These are phyloP conservation scores for Dendrocalamus sinicus DNA, from an alignment of 176 grass and related monocot species.

Conservation along the genomic window DNA sequence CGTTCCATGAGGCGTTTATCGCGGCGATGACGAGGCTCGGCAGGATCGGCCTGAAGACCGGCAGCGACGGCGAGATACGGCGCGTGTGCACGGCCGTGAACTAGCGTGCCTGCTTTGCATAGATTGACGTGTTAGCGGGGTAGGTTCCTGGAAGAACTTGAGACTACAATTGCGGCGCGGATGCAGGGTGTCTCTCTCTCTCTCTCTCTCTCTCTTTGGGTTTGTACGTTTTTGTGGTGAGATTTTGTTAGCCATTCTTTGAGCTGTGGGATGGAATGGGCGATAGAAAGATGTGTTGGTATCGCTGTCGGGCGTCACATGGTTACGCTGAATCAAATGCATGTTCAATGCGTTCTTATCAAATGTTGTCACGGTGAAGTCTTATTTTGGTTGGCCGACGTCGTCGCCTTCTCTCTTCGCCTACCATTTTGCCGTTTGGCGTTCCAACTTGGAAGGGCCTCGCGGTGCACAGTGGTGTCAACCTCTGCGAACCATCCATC, in stretches of 20 bases:
- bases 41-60: conserved; percentile 65
- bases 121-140: neutral
- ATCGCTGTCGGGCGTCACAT: neutral
- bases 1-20: conserved; percentile 66
- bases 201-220: too few species aligned
- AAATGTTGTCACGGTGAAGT: neutral
- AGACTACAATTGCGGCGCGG: neutral
- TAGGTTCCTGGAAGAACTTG: neutral
- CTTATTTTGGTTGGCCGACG: neutral
- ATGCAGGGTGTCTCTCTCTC: neutral
- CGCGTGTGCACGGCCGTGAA: conserved; percentile 74
- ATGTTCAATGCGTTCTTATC: neutral
- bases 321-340: neutral
- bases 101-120: neutral
- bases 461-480: too few species aligned
- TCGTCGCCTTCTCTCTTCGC: neutral
- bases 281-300: neutral
- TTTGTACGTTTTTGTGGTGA: conserved; percentile 41
- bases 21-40: conserved; percentile 73
- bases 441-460: neutral
- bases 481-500: too few species aligned
- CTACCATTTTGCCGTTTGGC: neutral
- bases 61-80: conserved; percentile 63
- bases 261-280: neutral
- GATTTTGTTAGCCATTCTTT: conserved; percentile 48